Percentiles rank a stretch among this genome's conserved stretches.
Evolutionary conservation across 1,284 basidiomycete genomes (phyloP).

Genomic region (Macrocystidia cucumis): DNA sequence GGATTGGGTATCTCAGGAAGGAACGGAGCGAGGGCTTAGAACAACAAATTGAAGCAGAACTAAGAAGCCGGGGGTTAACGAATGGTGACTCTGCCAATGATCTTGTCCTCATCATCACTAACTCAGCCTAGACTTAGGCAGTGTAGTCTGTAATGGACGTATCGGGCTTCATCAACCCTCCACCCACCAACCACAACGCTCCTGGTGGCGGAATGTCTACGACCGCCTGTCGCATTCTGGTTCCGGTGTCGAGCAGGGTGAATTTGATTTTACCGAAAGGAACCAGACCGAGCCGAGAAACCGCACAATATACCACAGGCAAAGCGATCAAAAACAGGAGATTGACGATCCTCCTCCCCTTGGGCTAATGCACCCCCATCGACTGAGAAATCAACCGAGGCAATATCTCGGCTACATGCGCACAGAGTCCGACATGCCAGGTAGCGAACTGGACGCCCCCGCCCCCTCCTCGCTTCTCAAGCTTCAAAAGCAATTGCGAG

Average conservation of each 20-base stretch:
- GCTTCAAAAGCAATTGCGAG: too few relatives aligned
- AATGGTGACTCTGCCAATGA: constrained; percentile 14
- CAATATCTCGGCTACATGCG: too few relatives aligned
- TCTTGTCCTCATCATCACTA: not conserved
- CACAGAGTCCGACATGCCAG: too few relatives aligned
- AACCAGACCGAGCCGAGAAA: not conserved
- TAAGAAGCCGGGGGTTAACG: constrained; percentile 36
- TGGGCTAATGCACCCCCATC: constrained; percentile 26
- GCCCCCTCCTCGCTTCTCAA: too few relatives aligned
- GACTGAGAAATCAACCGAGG: too few relatives aligned
- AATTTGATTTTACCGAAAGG: not conserved
- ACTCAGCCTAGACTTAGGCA: constrained; percentile 11
- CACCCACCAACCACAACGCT: constrained; percentile 18
- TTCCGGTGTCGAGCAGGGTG: constrained; percentile 21
- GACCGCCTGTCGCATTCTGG: constrained; percentile 41
- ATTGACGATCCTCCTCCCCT: constrained; percentile 36
- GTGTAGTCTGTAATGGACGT: constrained; percentile 14
- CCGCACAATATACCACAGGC: not conserved
- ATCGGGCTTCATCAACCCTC: too few relatives aligned
- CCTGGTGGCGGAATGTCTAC: constrained; percentile 54
- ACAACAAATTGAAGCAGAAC: constrained; percentile 43
- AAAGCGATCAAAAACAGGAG: constrained; percentile 22
- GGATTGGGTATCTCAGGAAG: constrained; percentile 25
- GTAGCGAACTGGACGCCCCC: too few relatives aligned
- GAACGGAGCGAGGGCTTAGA: constrained; percentile 48